phyloP scores from a whole-genome alignment of 331 rosid genomes.

The Acacia concinna region DNA sequence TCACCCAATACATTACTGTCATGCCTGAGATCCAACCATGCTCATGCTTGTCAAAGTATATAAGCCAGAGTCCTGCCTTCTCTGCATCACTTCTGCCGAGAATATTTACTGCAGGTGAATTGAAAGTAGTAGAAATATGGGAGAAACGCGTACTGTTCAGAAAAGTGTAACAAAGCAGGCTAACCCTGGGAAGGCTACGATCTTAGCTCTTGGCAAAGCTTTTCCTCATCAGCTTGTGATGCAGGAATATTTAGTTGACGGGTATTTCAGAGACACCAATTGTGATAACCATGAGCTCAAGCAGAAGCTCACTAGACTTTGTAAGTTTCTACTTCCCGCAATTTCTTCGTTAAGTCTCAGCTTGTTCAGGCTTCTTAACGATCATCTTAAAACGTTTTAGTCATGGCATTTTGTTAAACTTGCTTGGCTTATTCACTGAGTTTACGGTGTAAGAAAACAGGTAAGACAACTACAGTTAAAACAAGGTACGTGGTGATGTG shows the following conservation, averaged over 20 bases:
- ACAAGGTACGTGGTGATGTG: conserved; percentile 96
- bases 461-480: conserved; percentile 85
- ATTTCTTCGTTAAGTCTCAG: neutral
- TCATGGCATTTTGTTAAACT: neutral
- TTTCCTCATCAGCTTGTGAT: conserved; percentile 93
- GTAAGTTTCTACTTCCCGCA: conserved; percentile 42
- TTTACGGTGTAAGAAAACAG: neutral
- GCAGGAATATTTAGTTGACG: conserved; percentile 90
- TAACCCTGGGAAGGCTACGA: conserved; percentile 63
- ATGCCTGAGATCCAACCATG: conserved; percentile 2
- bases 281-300: conserved; percentile 84
- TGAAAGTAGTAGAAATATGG: conserved; percentile 48
- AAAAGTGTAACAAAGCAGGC: conserved; percentile 43
- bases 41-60: conserved; percentile 35
- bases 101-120: conserved; percentile 13
- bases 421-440: neutral
- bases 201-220: conserved; percentile 90
- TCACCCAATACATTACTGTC: conserved; percentile 31
- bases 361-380: neutral
- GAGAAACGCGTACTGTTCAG: conserved; percentile 30
- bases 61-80: conserved; percentile 30
- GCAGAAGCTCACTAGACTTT: conserved; percentile 75
- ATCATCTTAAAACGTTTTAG: no score
- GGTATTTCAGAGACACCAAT: conserved; percentile 83
- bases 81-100: conserved; percentile 1